Conservation (phyloP, 2,329 filamentous ascomycete species). For the Zelopaecilomyces penicillatus region DNA sequence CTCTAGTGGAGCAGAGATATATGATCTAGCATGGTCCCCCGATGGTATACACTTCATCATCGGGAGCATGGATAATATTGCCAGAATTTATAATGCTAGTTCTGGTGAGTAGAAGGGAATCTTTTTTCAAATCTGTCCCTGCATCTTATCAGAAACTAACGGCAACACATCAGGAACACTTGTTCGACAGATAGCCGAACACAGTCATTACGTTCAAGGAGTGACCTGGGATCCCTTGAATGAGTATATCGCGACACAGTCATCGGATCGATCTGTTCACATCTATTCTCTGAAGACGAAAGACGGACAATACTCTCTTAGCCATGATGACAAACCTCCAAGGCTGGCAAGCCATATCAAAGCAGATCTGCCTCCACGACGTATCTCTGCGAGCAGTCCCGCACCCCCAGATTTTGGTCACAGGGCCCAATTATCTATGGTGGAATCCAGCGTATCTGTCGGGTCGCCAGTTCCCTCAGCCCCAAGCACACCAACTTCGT, state of each 20-base stretch:
- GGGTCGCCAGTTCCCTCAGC: constrained; percentile 85
- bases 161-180: constrained; percentile 38
- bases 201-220: constrained; percentile 96
- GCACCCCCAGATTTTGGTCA: constrained; percentile 75
- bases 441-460: constrained; percentile 45
- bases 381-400: constrained; percentile 86
- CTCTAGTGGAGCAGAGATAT: constrained; percentile 90
- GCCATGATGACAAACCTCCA: constrained; percentile 56
- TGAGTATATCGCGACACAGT: constrained; percentile 96
- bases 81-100: constrained; percentile 89
- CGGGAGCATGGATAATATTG: constrained; percentile 98
- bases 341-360: constrained; percentile 70
- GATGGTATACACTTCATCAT: constrained; percentile 95
- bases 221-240: constrained; percentile 98
- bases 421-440: constrained; percentile 53
- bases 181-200: constrained; percentile 90
- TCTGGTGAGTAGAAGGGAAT: constrained; percentile 55
- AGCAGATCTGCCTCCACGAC: constrained; percentile 85
- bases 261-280: constrained; percentile 94
- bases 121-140: neutral
- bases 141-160: constrained; percentile 4
- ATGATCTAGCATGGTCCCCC: constrained; percentile 98
- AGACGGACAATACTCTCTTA: constrained; percentile 85
- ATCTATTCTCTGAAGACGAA: constrained; percentile 96
- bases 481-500: constrained; percentile 84